Conservation (phyloP, 306 rosid genomes). For the Pyrus betulifolia region DNA sequence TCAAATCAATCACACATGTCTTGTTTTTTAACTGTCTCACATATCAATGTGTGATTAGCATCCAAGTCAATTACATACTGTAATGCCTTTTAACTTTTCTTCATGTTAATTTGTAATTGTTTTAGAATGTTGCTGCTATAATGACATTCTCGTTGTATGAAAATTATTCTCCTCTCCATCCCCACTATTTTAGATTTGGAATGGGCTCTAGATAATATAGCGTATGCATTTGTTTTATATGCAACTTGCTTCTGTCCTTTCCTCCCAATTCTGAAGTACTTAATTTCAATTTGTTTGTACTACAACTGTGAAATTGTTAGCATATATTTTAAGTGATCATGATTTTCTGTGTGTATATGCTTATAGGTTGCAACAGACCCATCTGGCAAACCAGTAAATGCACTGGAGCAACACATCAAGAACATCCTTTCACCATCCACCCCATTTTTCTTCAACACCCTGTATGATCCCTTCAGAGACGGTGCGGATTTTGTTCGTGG, state of each 20-base stretch:
- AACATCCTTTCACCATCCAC: conserved; percentile 52
- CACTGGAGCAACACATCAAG: conserved; percentile 55
- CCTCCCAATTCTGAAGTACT: not conserved
- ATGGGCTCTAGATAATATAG: not conserved
- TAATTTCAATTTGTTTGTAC: not conserved
- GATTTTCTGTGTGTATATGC: not conserved
- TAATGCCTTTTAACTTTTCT: not conserved
- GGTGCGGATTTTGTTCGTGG: conserved; percentile 91
- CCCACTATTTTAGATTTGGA: not conserved
- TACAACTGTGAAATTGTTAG: not conserved
- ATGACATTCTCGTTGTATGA: not conserved
- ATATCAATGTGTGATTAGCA: too few relatives aligned
- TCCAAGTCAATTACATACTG: too few relatives aligned
- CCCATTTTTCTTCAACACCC: conserved; percentile 50
- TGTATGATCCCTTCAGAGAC: conserved; percentile 60
- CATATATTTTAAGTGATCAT: not conserved
- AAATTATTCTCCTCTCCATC: not conserved
- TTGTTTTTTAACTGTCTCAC: not conserved
- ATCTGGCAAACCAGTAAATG: conserved; percentile 36
- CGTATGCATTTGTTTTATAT: not conserved
- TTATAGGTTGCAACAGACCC: conserved; percentile 48
- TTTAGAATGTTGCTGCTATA: accelerated
- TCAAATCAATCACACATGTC: too few relatives aligned
- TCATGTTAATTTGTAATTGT: too few relatives aligned
- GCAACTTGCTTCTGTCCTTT: not conserved